A percentile compares a stretch with the other conserved stretches of the same genome.
These are phyloP conservation scores for Primulina huaijiensis DNA, from an alignment of 257 asterid genomes.

Conservation along the genomic window DNA sequence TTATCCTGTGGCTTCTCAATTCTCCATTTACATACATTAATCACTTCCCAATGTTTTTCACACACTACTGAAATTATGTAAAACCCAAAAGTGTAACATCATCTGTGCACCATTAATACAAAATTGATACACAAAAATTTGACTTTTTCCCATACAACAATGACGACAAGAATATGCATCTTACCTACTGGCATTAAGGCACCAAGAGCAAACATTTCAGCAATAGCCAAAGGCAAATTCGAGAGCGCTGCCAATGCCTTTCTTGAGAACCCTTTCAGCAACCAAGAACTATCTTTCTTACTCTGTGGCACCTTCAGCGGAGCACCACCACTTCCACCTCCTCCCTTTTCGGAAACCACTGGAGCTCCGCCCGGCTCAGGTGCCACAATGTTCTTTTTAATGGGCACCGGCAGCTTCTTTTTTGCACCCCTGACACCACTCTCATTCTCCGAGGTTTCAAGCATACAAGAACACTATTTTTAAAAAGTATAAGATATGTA, in stretches of 20 bases:
- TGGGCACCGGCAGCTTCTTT: slow-evolving; percentile 19
- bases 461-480: slow-evolving; percentile 28
- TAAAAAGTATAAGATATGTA: no score
- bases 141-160: not conserved
- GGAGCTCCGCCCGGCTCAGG: slow-evolving; percentile 73
- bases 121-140: not conserved
- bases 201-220: slow-evolving; percentile 77
- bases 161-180: not conserved
- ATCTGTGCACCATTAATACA: not conserved
- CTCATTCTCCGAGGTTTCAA: slow-evolving; percentile 30
- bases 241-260: slow-evolving; percentile 54
- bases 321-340: slow-evolving; percentile 27
- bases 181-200: slow-evolving; percentile 86
- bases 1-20: not conserved
- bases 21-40: not conserved
- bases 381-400: slow-evolving; percentile 26
- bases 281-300: slow-evolving; percentile 34
- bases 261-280: slow-evolving; percentile 44
- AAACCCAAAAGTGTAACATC: not conserved
- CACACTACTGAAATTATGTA: slow-evolving; percentile 15
- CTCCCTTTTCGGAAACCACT: slow-evolving; percentile 35
- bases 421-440: slow-evolving; percentile 14
- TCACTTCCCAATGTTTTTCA: not conserved
- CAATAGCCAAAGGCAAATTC: slow-evolving; percentile 76
- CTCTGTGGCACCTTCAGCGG: slow-evolving; percentile 26